A percentile compares a stretch with the other conserved stretches of the same genome.
Evolutionary conservation across 2,329 filamentous ascomycete species (phyloP).

Genomic region (Fusarium hainanense): DNA sequence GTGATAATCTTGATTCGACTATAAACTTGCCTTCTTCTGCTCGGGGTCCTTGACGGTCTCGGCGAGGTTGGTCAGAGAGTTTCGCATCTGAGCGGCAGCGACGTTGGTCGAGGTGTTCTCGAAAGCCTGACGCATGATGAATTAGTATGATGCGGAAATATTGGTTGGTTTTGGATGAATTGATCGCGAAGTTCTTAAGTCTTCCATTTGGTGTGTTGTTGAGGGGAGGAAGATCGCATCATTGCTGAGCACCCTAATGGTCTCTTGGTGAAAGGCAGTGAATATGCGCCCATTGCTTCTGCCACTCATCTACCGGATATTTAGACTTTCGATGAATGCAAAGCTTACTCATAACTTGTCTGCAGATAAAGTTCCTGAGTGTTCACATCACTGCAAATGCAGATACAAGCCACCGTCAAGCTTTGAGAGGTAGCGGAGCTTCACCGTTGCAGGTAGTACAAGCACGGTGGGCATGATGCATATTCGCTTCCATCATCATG

Average conservation of each 20-base stretch:
- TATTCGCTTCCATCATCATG: neutral
- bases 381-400: neutral
- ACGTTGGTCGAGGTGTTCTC: slow-evolving; percentile 99
- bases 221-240: neutral
- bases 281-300: slow-evolving; percentile 3
- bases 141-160: slow-evolving; percentile 42
- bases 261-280: neutral
- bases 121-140: slow-evolving; percentile 75
- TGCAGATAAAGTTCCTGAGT: neutral
- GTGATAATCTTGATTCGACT: neutral
- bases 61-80: slow-evolving; percentile 90
- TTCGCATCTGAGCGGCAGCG: slow-evolving; percentile 98
- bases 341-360: neutral
- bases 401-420: neutral
- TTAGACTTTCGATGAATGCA: neutral
- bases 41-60: slow-evolving; percentile 88
- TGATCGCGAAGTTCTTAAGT: neutral
- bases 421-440: neutral
- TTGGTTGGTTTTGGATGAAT: neutral
- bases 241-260: neutral
- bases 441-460: slow-evolving; percentile 6
- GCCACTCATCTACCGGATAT: slow-evolving; percentile 1
- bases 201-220: neutral
- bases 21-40: slow-evolving; percentile 78
- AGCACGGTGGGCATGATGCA: neutral